Percentiles rank a stretch among this genome's conserved stretches.
Evolutionary conservation across 768 basidiomycete species (phyloP).

Genomic region (Rubroboletus pulcherrimus): DNA sequence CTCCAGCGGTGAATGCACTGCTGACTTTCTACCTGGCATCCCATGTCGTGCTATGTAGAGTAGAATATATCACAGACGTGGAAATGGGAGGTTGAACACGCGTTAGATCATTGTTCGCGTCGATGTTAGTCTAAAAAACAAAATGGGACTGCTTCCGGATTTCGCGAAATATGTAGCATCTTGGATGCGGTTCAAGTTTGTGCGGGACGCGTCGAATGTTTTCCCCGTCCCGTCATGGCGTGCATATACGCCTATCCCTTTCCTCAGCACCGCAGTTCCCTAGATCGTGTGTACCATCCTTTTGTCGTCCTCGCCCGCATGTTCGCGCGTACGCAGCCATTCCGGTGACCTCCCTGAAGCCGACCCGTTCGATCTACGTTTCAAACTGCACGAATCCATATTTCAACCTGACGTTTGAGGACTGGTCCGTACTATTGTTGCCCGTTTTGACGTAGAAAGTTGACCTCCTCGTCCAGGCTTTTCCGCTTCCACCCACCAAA

Average conservation of each 20-base stretch:
- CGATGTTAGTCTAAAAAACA: not conserved
- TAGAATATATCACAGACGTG: constrained; percentile 10
- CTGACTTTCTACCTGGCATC: not conserved
- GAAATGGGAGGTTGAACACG: not conserved
- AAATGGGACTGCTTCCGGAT: not conserved
- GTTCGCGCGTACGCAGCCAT: constrained; percentile 14
- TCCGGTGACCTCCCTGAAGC: constrained; percentile 24
- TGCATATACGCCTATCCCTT: constrained; percentile 21
- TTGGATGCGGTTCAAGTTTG: not conserved
- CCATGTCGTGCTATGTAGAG: constrained; percentile 17
- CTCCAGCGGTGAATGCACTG: constrained; percentile 67
- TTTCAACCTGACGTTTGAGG: constrained; percentile 88
- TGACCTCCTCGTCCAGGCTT: constrained; percentile 45
- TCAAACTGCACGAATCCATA: constrained; percentile 79
- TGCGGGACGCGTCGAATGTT: constrained; percentile 22
- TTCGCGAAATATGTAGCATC: not conserved
- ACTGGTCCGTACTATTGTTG: constrained; percentile 56
- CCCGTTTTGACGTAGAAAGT: constrained; percentile 26
- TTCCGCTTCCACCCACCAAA: constrained; percentile 71
- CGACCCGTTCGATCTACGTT: constrained; percentile 57
- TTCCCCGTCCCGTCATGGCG: constrained; percentile 27
- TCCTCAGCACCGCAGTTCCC: not conserved
- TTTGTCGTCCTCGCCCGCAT: not conserved
- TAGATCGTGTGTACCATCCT: not conserved
- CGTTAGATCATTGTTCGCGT: not conserved